phyloP scores from a whole-genome alignment of 2,329 filamentous ascomycete genomes.

The Aotearoamyces nothofagi region DNA sequence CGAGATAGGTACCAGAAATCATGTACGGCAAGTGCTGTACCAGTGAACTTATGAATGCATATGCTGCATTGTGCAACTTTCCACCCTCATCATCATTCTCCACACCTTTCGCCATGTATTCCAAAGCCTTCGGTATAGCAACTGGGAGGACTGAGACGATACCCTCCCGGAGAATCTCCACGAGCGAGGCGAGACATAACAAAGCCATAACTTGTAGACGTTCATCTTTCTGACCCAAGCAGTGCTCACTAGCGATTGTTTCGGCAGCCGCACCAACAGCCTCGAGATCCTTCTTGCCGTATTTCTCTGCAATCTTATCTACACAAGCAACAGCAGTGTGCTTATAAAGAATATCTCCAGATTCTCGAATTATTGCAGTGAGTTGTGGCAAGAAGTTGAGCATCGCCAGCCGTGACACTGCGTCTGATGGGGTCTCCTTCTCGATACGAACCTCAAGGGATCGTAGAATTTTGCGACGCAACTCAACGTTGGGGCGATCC shows the following conservation, averaged over 20 bases:
- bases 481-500: slow-evolving; percentile 55
- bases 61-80: slow-evolving; percentile 68
- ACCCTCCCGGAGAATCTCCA: slow-evolving; percentile 75
- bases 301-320: slow-evolving; percentile 86
- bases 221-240: slow-evolving; percentile 58
- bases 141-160: slow-evolving; percentile 71
- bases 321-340: slow-evolving; percentile 79
- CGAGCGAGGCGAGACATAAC: slow-evolving; percentile 74
- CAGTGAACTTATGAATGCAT: slow-evolving; percentile 63
- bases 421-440: slow-evolving; percentile 54
- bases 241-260: slow-evolving; percentile 61
- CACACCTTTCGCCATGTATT: slow-evolving; percentile 53
- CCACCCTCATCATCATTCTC: slow-evolving; percentile 33
- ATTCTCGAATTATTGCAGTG: slow-evolving; percentile 59
- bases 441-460: slow-evolving; percentile 71
- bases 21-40: slow-evolving; percentile 81
- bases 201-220: slow-evolving; percentile 71
- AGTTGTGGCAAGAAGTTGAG: slow-evolving; percentile 69
- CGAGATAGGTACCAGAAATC: slow-evolving; percentile 61
- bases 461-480: slow-evolving; percentile 65
- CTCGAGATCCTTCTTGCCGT: slow-evolving; percentile 79
- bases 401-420: slow-evolving; percentile 51
- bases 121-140: slow-evolving; percentile 56
- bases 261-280: slow-evolving; percentile 61
- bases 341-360: slow-evolving; percentile 60